phyloP scores from a whole-genome alignment of 495 filamentous ascomycete genomes.

The Neurospora sp. region DNA sequence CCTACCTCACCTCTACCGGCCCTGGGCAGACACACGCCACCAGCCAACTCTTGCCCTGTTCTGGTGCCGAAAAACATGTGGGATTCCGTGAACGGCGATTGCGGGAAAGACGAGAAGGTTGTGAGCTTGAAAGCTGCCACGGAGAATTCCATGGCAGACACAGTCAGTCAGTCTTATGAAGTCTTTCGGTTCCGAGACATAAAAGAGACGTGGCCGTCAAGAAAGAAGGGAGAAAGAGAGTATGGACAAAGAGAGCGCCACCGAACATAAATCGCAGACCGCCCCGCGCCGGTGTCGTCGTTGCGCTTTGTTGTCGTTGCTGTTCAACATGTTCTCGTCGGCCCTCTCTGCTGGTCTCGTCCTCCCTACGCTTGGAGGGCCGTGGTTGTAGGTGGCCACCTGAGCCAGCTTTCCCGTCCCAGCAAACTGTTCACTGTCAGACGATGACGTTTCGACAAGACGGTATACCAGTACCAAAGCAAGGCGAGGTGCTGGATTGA shows the following conservation, averaged over 20 bases:
- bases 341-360: background rate
- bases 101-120: background rate
- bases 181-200: background rate
- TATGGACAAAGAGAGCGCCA: background rate
- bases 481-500: background rate
- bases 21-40: background rate
- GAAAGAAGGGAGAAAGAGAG: background rate
- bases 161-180: background rate
- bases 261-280: background rate
- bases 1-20: background rate
- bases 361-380: background rate
- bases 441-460: background rate
- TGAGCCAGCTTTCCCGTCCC: background rate
- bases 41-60: background rate
- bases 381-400: background rate
- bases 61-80: background rate
- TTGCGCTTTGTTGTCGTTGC: background rate
- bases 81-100: background rate
- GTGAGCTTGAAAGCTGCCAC: background rate
- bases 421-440: background rate
- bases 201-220: background rate
- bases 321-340: too few relatives aligned
- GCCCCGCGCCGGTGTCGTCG: background rate
- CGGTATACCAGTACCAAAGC: background rate
- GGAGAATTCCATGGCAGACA: background rate